phyloP scores from a whole-genome alignment of 768 basidiomycete genomes.

The Trametes punicea region DNA sequence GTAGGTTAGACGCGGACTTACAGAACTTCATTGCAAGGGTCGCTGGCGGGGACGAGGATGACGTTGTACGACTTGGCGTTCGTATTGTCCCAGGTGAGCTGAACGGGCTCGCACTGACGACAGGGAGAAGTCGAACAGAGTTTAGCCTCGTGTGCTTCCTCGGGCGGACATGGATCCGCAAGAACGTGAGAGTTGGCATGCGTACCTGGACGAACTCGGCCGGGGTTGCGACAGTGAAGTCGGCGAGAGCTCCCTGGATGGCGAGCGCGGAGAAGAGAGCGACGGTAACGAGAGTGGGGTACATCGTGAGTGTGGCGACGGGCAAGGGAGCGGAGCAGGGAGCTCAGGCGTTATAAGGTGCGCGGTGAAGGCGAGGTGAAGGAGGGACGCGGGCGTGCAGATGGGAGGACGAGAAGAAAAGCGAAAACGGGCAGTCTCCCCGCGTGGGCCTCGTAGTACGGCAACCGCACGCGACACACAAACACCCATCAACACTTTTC shows the following conservation, averaged over 20 bases:
- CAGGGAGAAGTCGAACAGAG: neutral
- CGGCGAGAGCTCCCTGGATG: conserved; percentile 49
- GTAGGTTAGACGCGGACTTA: conserved; percentile 33
- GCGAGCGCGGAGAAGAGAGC: conserved; percentile 62
- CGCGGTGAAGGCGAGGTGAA: conserved; percentile 28
- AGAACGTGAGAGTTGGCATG: neutral
- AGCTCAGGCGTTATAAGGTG: conserved; percentile 25
- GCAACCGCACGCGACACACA: conserved; percentile 13
- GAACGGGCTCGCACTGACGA: conserved; percentile 50
- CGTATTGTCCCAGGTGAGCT: conserved; percentile 50
- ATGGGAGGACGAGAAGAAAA: conserved; percentile 21
- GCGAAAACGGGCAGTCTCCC: conserved; percentile 9
- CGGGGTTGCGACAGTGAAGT: conserved; percentile 52
- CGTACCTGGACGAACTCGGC: conserved; percentile 47
- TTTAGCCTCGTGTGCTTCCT: conserved; percentile 1
- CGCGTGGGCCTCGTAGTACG: conserved; percentile 18
- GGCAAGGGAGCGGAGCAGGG: conserved; percentile 29
- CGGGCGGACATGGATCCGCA: neutral
- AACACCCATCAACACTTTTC: conserved; percentile 19
- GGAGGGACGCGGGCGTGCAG: conserved; percentile 22
- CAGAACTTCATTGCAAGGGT: conserved; percentile 61
- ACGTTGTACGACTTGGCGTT: conserved; percentile 52
- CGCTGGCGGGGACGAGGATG: conserved; percentile 46
- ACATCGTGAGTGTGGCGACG: conserved; percentile 47
- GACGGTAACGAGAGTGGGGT: conserved; percentile 73